These are phyloP conservation scores for Boletus fagicola DNA, from an alignment of 768 basidiomycete genomes.

Conservation along the genomic window DNA sequence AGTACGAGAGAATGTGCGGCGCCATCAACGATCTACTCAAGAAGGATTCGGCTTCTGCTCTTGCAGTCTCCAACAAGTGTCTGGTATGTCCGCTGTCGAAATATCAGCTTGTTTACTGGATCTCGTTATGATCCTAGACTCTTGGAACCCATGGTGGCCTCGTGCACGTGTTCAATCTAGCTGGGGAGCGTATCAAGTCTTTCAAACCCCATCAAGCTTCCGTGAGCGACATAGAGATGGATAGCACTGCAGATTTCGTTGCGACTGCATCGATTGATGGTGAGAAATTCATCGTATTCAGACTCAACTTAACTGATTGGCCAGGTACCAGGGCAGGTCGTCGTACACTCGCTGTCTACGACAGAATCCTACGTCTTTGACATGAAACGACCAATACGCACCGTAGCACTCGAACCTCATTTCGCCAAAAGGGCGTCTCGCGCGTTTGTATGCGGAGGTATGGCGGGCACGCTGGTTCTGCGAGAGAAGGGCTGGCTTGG, in stretches of 20 bases:
- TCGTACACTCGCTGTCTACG: slow-evolving; percentile 77
- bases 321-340: slow-evolving; percentile 72
- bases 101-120: neutral
- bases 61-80: slow-evolving; percentile 69
- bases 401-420: slow-evolving; percentile 85
- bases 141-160: slow-evolving; percentile 93
- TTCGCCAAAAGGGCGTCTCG: slow-evolving; percentile 78
- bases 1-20: slow-evolving; percentile 81
- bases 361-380: slow-evolving; percentile 84
- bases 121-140: slow-evolving; percentile 48
- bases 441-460: slow-evolving; percentile 86
- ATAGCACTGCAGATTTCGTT: slow-evolving; percentile 82
- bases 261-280: slow-evolving; percentile 94
- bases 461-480: slow-evolving; percentile 82
- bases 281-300: slow-evolving; percentile 39
- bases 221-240: slow-evolving; percentile 80
- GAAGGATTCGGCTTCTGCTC: slow-evolving; percentile 86
- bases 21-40: slow-evolving; percentile 71
- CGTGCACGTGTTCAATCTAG: slow-evolving; percentile 77
- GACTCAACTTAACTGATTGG: slow-evolving; percentile 50
- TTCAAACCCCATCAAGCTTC: slow-evolving; percentile 90
- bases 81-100: slow-evolving; percentile 47
- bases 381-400: slow-evolving; percentile 88
- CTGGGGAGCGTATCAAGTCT: slow-evolving; percentile 81
- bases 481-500: slow-evolving; percentile 97